These are phyloP conservation scores for Babesia ovis DNA, from an alignment of 169 alveolate genomes.

Conservation along the genomic window DNA sequence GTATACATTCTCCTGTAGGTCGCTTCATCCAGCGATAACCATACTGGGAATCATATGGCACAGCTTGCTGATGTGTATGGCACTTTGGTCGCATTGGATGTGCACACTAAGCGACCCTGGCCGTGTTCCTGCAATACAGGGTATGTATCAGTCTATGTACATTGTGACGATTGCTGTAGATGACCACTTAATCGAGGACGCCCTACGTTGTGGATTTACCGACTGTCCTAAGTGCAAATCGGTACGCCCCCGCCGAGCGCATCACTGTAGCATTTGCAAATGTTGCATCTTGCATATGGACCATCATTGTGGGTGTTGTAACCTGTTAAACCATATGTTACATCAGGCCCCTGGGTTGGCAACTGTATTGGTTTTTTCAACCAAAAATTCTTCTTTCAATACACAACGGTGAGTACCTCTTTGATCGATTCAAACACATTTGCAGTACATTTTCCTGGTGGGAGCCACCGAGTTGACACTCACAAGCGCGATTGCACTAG, in stretches of 20 bases:
- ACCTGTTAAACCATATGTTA: not conserved
- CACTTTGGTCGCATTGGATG: slow-evolving; percentile 56
- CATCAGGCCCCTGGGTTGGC: slow-evolving; percentile 85
- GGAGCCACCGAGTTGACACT: slow-evolving; percentile 6
- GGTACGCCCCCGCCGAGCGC: slow-evolving; percentile 75
- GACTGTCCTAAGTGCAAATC: slow-evolving; percentile 57
- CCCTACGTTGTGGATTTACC: slow-evolving; percentile 35
- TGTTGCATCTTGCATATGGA: slow-evolving; percentile 88
- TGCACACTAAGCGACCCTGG: slow-evolving; percentile 57
- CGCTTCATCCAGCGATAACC: not conserved
- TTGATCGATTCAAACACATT: not conserved
- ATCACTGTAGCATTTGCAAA: slow-evolving; percentile 87
- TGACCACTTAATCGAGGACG: slow-evolving; percentile 28
- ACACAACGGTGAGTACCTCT: slow-evolving; percentile 29
- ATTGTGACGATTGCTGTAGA: not conserved
- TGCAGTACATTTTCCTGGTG: slow-evolving; percentile 5
- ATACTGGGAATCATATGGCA: slow-evolving; percentile 14
- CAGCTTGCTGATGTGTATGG: slow-evolving; percentile 18
- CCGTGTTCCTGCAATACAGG: slow-evolving; percentile 34
- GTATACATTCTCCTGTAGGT: not conserved
- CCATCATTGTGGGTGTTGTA: slow-evolving; percentile 82
- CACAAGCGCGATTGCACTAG: not conserved
- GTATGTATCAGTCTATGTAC: not conserved
- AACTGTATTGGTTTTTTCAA: slow-evolving; percentile 88
- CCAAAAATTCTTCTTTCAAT: slow-evolving; percentile 82